Base-by-base conservation (phyloP, 305 asterid species). In the Fraxinus sp. region DNA sequence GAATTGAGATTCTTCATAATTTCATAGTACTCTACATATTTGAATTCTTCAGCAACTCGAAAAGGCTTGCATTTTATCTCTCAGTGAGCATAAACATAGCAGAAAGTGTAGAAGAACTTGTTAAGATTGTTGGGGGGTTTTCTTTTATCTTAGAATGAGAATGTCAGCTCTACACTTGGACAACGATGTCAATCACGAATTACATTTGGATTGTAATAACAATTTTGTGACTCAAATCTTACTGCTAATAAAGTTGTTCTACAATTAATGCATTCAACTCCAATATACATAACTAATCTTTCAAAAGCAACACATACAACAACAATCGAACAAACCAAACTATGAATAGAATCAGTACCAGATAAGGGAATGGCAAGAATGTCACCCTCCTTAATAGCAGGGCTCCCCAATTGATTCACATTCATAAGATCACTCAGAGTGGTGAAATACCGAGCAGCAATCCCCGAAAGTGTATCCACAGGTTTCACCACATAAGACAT, bases 311-410 rank as follows among this genome's bases (percentile, higher is more conserved):
- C 43, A 70, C 7, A 28, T 30, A 70, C 37, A 11, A 11, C 43
- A 71, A 32, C 11, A 66, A 77, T 14, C 24, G 13, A 16, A 62
- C 16, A 35, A 57, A 43, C 49, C 70, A 18, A 77, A 32, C 37
- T 18, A 83, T 26, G 33, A 46, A 35, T n/a, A 68, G 46, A 82
- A 77, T 6, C 59, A 85, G 82, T 85, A 93, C 99, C 99, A 26
- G 98, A 92, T 80, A 96, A 82, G 0, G 99, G 99, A 84, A 96
- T 92, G 0, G 99, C 93, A 49, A 96, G 95, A 89, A 96, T 95
- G 82, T 96, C 99, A 0, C 93, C 99, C 4, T 89, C 98, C 83
- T 81, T 86, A 82, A 95, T 90, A 18, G 92, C 94, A 1, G 92
- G 89, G 79, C 84, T 83, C 7, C 94, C 96, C 84, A 96, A 78